A percentile compares a stretch with the other conserved stretches of the same genome.
These are phyloP conservation scores for Malus hybrid DNA, from an alignment of 331 rosid genomes.

Conservation along the genomic window DNA sequence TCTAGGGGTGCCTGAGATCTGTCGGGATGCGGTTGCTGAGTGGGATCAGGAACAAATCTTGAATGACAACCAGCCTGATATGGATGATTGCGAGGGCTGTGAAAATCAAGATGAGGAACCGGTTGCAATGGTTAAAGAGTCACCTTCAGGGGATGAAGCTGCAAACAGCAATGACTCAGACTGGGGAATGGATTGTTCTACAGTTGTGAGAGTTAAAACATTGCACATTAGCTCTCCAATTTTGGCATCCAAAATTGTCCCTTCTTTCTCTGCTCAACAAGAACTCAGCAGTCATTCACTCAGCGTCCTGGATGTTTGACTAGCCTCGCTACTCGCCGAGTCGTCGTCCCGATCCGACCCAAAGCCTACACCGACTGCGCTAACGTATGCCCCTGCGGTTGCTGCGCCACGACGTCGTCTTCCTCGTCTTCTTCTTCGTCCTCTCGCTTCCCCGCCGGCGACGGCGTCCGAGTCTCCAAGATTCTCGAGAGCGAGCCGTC, in stretches of 20 bases:
- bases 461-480: constrained; percentile 22
- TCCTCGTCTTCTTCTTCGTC: constrained; percentile 54
- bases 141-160: constrained; percentile 85
- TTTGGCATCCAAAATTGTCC: constrained; percentile 97
- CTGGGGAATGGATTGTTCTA: constrained; percentile 73
- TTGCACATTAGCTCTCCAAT: constrained; percentile 95
- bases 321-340: no score
- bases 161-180: constrained; percentile 63
- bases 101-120: constrained; percentile 80
- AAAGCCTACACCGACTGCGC: constrained; percentile 95
- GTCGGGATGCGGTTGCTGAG: no score
- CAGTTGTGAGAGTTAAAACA: constrained; percentile 68
- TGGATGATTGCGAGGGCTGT: constrained; percentile 53
- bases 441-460: constrained; percentile 41
- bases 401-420: constrained; percentile 46
- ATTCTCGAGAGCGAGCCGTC: constrained; percentile 66
- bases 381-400: constrained; percentile 74
- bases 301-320: no score
- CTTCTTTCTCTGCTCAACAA: no score
- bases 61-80: constrained; percentile 69
- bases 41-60: constrained; percentile 77
- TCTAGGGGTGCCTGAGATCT: no score
- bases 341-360: no score
- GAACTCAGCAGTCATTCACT: no score
- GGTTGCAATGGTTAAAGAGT: constrained; percentile 81